Evolutionary conservation across 2,329 filamentous ascomycete genomes (phyloP).

Genomic region (Alternaria longipes): DNA sequence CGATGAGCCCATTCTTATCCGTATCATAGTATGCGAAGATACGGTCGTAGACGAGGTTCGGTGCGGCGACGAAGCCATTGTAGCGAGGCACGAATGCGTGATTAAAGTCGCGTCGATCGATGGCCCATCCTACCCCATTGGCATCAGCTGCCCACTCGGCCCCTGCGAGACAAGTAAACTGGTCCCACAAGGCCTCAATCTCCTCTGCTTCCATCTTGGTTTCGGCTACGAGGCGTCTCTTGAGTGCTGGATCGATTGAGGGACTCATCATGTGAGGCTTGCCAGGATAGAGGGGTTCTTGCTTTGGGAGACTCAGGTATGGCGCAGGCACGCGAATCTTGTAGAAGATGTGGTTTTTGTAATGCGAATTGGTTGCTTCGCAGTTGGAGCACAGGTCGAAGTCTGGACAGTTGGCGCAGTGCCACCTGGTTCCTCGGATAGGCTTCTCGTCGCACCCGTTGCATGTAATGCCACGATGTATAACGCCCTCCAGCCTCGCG

Average conservation of each 20-base stretch:
- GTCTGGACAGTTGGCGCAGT: conserved; percentile 94
- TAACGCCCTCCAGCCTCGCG: conserved; percentile 76
- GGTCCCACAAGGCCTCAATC: conserved; percentile 93
- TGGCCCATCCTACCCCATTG: conserved; percentile 78
- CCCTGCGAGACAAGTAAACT: conserved; percentile 93
- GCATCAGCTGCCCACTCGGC: conserved; percentile 85
- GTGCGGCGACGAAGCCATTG: conserved; percentile 76
- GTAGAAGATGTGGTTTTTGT: conserved; percentile 94
- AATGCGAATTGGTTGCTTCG: conserved; percentile 78
- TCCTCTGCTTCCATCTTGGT: conserved; percentile 77
- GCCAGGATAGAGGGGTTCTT: conserved; percentile 62
- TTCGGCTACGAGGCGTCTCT: conserved; percentile 65
- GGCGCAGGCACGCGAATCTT: conserved; percentile 92
- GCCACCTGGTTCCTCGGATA: conserved; percentile 90
- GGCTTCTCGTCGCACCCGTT: conserved; percentile 88
- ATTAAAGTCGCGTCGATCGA: conserved; percentile 93
- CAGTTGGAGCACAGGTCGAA: conserved; percentile 96
- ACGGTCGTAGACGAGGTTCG: conserved; percentile 92
- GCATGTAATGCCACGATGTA: conserved; percentile 91
- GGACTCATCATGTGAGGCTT: conserved; percentile 75
- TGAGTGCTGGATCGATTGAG: conserved; percentile 72
- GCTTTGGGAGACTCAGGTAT: conserved; percentile 77
- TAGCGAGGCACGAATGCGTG: conserved; percentile 88
- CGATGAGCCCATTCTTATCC: conserved; percentile 87
- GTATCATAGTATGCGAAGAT: conserved; percentile 98